A percentile compares a stretch with the other conserved stretches of the same genome.
phyloP scores from a whole-genome alignment of 768 basidiomycete genomes.

The Cubamyces sp. region DNA sequence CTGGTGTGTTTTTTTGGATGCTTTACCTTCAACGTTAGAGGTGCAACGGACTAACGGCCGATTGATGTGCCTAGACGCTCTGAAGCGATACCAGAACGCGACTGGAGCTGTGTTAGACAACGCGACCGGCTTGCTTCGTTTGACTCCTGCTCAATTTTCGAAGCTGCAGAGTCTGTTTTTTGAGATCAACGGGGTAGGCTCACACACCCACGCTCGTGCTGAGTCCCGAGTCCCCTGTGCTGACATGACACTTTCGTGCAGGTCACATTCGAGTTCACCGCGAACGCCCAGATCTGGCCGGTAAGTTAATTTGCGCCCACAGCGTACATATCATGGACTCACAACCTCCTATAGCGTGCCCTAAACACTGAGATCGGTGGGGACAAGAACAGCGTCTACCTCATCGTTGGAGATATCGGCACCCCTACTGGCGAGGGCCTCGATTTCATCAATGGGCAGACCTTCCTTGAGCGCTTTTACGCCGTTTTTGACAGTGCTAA shows the following conservation, averaged over 20 bases:
- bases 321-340: not conserved
- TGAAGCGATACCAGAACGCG: constrained; percentile 33
- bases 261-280: constrained; percentile 33
- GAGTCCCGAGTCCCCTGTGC: not conserved
- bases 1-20: not conserved
- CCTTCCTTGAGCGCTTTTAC: constrained; percentile 68
- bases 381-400: constrained; percentile 39
- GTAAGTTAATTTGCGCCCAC: constrained; percentile 2
- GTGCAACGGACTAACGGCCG: not conserved
- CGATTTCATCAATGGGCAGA: constrained; percentile 60
- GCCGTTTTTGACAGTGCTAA: constrained; percentile 65
- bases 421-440: constrained; percentile 48
- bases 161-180: constrained; percentile 40
- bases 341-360: constrained; percentile 25
- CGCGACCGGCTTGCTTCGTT: constrained; percentile 36
- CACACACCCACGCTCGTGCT: not conserved
- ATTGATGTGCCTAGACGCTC: constrained; percentile 32
- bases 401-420: constrained; percentile 44
- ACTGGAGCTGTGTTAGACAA: constrained; percentile 39
- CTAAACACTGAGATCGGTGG: constrained; percentile 52
- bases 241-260: not conserved
- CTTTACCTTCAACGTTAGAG: too few relatives aligned
- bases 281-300: constrained; percentile 41
- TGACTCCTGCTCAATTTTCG: constrained; percentile 33
- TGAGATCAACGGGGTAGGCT: constrained; percentile 33